Conservation (phyloP, 192 early-diverging fungal species). For the Coemansia sp. region DNA sequence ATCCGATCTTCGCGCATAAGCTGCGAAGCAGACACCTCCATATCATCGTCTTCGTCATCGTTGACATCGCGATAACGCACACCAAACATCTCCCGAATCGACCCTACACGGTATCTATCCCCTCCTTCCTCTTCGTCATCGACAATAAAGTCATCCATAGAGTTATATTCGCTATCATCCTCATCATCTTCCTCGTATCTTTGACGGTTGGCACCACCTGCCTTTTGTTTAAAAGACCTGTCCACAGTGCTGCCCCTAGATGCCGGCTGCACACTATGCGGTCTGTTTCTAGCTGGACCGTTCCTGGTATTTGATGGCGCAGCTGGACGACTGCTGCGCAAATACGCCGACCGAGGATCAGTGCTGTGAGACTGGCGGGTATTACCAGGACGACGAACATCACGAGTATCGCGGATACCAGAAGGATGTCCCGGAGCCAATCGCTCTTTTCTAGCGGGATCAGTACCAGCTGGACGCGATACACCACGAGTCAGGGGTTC, state of each 20-base stretch:
- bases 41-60: conserved; percentile 51
- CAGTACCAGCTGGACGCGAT: neutral
- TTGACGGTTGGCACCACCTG: neutral
- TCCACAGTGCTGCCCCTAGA: neutral
- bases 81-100: conserved; percentile 48
- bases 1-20: conserved; percentile 49
- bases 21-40: conserved; percentile 50
- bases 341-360: neutral
- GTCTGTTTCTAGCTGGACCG: neutral
- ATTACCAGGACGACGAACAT: neutral
- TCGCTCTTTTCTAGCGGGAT: neutral
- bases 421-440: neutral
- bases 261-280: neutral
- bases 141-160: conserved; percentile 55
- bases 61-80: conserved; percentile 51
- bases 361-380: neutral
- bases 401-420: neutral
- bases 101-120: conserved; percentile 33
- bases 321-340: neutral
- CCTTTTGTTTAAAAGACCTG: conserved; percentile 1
- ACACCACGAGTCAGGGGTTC: neutral
- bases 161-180: conserved; percentile 49
- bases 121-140: conserved; percentile 48
- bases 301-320: neutral
- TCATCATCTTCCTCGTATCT: neutral